phyloP scores from a whole-genome alignment of 257 asterid genomes.

The Lantana camara region DNA sequence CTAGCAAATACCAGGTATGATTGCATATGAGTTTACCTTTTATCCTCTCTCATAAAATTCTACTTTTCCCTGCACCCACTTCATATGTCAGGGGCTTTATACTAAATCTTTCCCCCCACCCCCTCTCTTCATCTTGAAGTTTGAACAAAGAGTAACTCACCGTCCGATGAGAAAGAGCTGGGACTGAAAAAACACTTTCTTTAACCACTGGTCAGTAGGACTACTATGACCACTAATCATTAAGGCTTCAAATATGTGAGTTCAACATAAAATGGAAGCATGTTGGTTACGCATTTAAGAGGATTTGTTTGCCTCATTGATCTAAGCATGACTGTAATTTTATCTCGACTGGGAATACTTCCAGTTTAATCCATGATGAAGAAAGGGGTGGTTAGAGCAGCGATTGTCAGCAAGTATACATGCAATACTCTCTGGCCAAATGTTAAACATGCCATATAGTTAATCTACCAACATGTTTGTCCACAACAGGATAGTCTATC shows the following conservation, averaged over 20 bases:
- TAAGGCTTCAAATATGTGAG: background rate
- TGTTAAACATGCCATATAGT: background rate
- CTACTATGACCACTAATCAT: background rate
- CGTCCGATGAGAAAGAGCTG: no score
- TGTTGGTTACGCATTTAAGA: background rate
- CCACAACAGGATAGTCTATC: background rate
- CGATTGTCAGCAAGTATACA: background rate
- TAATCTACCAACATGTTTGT: background rate
- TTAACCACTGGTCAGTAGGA: no score
- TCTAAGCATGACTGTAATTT: conserved; percentile 6
- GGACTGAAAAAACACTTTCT: no score
- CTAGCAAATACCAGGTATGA: conserved; percentile 86
- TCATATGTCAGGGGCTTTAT: background rate
- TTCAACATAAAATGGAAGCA: background rate
- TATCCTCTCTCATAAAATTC: conserved; percentile 3
- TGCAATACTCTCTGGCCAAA: conserved; percentile 9
- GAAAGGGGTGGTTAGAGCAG: conserved; percentile 11
- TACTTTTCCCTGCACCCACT: conserved; percentile 2
- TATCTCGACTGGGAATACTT: background rate
- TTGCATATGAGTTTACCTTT: conserved; percentile 10
- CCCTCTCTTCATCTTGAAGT: no score
- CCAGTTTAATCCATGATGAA: conserved; percentile 11
- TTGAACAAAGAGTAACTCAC: no score
- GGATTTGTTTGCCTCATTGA: conserved; percentile 7
- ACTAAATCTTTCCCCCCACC: no score